These are phyloP conservation scores for Escovopsis sp. DNA, from an alignment of 2,329 filamentous ascomycete species.

Conservation along the genomic window DNA sequence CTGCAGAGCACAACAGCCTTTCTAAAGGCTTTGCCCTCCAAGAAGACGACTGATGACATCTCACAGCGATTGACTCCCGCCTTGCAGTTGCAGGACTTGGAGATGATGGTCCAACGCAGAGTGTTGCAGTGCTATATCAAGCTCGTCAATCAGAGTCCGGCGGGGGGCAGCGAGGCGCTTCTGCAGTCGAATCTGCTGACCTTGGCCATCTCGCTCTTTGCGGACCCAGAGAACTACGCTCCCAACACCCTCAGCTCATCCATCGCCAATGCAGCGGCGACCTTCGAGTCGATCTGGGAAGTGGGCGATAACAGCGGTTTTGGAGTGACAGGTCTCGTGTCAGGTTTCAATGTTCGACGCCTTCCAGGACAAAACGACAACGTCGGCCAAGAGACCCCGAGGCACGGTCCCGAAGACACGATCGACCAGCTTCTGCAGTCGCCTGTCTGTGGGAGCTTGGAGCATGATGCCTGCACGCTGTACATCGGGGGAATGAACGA, in stretches of 20 bases:
- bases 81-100: constrained; percentile 76
- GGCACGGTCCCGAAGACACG: constrained; percentile 44
- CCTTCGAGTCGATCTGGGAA: constrained; percentile 91
- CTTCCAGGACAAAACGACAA: constrained; percentile 53
- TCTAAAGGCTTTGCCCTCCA: constrained; percentile 65
- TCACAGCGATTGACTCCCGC: constrained; percentile 70
- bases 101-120: constrained; percentile 81
- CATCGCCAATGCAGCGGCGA: constrained; percentile 78
- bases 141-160: constrained; percentile 74
- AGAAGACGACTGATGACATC: constrained; percentile 76
- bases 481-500: constrained; percentile 42
- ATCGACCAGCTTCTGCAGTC: constrained; percentile 48
- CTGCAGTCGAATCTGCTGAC: constrained; percentile 85
- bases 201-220: constrained; percentile 78
- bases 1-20: constrained; percentile 88
- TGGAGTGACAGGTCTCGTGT: constrained; percentile 74
- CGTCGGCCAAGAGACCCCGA: constrained; percentile 29
- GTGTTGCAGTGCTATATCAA: constrained; percentile 93
- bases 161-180: constrained; percentile 70
- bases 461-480: constrained; percentile 75
- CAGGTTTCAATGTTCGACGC: constrained; percentile 56
- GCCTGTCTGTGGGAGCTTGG: constrained; percentile 68
- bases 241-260: constrained; percentile 76
- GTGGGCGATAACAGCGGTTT: constrained; percentile 89
- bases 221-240: constrained; percentile 78